phyloP scores from a whole-genome alignment of 108 stramenopile species.

The Cyclotella distinguenda region DNA sequence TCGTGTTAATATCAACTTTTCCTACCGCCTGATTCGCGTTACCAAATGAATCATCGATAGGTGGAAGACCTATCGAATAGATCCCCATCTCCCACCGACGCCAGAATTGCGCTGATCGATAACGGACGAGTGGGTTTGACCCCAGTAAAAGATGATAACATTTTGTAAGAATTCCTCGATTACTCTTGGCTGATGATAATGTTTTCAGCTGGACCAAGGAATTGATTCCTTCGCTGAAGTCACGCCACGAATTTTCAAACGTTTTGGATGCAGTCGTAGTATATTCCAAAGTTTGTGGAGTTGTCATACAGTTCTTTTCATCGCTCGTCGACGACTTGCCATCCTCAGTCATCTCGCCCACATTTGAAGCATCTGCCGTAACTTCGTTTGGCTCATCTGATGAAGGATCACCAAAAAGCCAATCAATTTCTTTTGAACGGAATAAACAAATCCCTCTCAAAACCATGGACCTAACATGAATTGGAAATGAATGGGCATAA shows the following conservation, averaged over 20 bases:
- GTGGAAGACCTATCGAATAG: constrained; percentile 25
- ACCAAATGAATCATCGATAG: background rate
- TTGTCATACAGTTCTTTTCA: background rate
- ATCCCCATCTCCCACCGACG: constrained; percentile 63
- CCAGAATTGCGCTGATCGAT: constrained; percentile 57
- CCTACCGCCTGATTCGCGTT: background rate
- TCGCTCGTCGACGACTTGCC: background rate
- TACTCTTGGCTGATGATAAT: background rate
- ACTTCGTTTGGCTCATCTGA: background rate
- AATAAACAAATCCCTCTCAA: constrained; percentile 84
- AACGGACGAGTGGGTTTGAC: constrained; percentile 37
- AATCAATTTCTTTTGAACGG: constrained; percentile 72
- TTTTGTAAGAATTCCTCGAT: constrained; percentile 44
- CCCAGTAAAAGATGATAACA: constrained; percentile 60
- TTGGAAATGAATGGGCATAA: constrained; percentile 76
- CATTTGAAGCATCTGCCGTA: constrained; percentile 15
- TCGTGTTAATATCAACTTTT: constrained; percentile 4
- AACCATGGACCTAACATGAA: constrained; percentile 54
- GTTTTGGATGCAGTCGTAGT: constrained; percentile 12
- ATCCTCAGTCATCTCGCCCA: constrained; percentile 8
- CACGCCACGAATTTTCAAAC: constrained; percentile 44
- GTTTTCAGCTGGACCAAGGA: background rate
- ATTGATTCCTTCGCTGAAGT: constrained; percentile 32
- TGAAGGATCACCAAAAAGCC: constrained; percentile 63
- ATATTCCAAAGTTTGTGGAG: background rate